phyloP scores from a whole-genome alignment of 73 alveolate genomes.

The Durusdinium trenchii region DNA sequence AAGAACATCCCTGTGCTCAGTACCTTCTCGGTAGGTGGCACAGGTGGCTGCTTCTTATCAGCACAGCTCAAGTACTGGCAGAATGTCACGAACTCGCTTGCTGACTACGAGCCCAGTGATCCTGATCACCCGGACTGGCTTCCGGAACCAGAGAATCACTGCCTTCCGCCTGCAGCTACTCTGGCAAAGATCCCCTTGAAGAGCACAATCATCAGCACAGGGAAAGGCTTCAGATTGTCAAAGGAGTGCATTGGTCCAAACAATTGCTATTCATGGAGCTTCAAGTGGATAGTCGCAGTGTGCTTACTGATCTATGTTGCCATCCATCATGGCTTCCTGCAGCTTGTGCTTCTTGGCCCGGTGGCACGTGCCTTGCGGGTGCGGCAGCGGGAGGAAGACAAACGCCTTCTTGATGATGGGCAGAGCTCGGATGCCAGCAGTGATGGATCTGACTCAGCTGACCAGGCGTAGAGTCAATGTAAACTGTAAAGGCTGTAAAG shows the following conservation, averaged over 20 bases:
- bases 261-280: slow-evolving; percentile 57
- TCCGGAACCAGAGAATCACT: slow-evolving; percentile 21
- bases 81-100: not conserved
- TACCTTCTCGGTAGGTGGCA: slow-evolving; percentile 67
- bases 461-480: too few relatives aligned
- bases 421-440: too few relatives aligned
- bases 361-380: slow-evolving; percentile 59
- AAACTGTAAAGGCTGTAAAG: too few relatives aligned
- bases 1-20: slow-evolving; percentile 57
- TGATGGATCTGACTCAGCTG: too few relatives aligned
- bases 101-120: slow-evolving; percentile 7
- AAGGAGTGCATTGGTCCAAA: slow-evolving; percentile 64
- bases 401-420: too few relatives aligned
- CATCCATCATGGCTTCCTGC: slow-evolving; percentile 45
- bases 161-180: slow-evolving; percentile 57
- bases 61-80: slow-evolving; percentile 67
- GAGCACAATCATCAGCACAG: slow-evolving; percentile 39
- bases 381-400: slow-evolving; percentile 66
- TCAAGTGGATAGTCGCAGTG: slow-evolving; percentile 22
- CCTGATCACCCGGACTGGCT: slow-evolving; percentile 58
- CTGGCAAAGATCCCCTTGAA: slow-evolving; percentile 48
- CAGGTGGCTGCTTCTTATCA: slow-evolving; percentile 60
- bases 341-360: slow-evolving; percentile 69
- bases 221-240: slow-evolving; percentile 47
- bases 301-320: not conserved